Percentiles rank a stretch among this genome's conserved stretches.
Evolutionary conservation across 2,329 filamentous ascomycete species (phyloP).

Genomic region (Chrysoporthe puriensis): DNA sequence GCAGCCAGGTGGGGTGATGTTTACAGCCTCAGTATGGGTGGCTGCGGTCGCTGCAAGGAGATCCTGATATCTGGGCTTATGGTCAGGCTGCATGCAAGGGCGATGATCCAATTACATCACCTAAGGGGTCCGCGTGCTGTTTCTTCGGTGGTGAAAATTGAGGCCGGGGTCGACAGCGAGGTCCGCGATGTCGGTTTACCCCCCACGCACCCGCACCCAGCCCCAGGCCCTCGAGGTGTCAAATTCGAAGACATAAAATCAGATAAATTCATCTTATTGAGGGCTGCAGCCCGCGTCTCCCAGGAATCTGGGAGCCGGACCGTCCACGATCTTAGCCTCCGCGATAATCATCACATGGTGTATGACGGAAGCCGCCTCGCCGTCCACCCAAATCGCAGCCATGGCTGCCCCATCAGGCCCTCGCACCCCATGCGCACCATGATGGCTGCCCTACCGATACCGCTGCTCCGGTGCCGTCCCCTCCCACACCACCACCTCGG

Average conservation of each 20-base stretch:
- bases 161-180: background rate
- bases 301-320: background rate
- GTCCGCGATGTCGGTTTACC: background rate
- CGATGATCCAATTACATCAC: background rate
- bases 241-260: background rate
- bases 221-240: background rate
- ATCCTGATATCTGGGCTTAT: background rate
- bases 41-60: background rate
- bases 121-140: background rate
- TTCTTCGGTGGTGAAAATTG: background rate
- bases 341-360: conserved; percentile 17
- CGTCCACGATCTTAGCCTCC: conserved; percentile 10
- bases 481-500: conserved; percentile 17
- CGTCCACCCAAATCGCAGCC: conserved; percentile 1
- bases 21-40: too few relatives aligned
- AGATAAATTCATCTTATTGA: too few relatives aligned
- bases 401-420: conserved; percentile 5
- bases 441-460: conserved; percentile 23
- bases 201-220: background rate
- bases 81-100: background rate
- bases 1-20: too few relatives aligned
- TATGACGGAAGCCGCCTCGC: conserved; percentile 17
- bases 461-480: conserved; percentile 22
- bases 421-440: background rate
- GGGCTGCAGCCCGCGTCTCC: background rate